Evolutionary conservation across 345 rosid genomes (phyloP).

Genomic region (Populus simonii): DNA sequence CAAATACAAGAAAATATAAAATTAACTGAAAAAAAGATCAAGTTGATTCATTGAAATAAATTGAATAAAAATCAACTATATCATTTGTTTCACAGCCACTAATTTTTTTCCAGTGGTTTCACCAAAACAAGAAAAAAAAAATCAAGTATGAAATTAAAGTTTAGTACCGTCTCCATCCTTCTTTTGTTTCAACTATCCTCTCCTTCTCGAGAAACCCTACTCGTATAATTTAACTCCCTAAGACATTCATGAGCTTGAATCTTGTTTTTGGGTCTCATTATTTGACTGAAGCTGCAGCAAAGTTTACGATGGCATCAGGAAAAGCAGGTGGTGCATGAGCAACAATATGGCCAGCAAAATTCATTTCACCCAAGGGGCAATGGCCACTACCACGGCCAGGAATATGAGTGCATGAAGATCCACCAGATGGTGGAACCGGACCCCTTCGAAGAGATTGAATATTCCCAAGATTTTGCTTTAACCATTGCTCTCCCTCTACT

Average conservation of each 20-base stretch:
- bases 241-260: slow-evolving; percentile 6
- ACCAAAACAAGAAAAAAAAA: neutral
- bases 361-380: no score
- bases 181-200: neutral
- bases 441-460: slow-evolving; percentile 39
- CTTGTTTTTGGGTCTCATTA: slow-evolving; percentile 5
- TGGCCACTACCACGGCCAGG: no score
- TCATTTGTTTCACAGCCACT: neutral
- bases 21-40: neutral
- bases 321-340: slow-evolving; percentile 7
- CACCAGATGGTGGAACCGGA: slow-evolving; percentile 27
- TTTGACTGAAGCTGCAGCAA: slow-evolving; percentile 1
- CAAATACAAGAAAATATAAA: neutral
- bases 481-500: slow-evolving; percentile 8
- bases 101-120: neutral
- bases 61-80: neutral
- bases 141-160: neutral
- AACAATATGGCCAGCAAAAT: no score
- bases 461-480: neutral
- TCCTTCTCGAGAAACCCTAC: neutral
- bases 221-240: neutral
- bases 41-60: neutral
- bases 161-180: neutral
- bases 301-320: slow-evolving; percentile 6
- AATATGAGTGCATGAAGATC: no score